These are phyloP conservation scores for Botryotinia globosa DNA, from an alignment of 2,329 filamentous ascomycete species.

Conservation along the genomic window DNA sequence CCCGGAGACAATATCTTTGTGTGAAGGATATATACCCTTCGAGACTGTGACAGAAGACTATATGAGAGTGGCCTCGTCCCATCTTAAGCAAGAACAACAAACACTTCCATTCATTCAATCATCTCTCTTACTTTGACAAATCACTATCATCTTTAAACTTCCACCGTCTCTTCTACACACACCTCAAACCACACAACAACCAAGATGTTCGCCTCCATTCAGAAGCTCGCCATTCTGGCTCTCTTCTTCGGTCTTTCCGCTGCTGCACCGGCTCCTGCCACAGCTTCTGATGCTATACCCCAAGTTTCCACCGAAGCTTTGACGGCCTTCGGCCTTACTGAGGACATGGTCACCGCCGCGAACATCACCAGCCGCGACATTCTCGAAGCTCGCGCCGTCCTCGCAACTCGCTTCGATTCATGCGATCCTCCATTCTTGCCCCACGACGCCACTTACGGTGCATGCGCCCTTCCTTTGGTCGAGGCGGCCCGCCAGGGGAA, in stretches of 20 bases:
- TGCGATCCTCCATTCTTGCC: not conserved
- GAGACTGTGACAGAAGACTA: not conserved
- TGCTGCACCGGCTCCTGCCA: not conserved
- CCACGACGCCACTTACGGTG: not conserved
- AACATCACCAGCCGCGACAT: not conserved
- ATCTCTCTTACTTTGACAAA: not conserved
- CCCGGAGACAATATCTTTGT: not conserved
- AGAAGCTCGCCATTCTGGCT: not conserved
- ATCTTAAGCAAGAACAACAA: not conserved
- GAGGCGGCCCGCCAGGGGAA: not conserved
- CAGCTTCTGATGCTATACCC: not conserved
- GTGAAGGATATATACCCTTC: not conserved
- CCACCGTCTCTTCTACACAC: not conserved
- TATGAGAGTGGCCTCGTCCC: not conserved
- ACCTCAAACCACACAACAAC: not conserved
- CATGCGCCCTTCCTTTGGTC: not conserved
- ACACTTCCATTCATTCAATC: not conserved
- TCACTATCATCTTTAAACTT: not conserved
- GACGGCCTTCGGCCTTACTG: not conserved
- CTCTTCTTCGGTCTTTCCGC: not conserved
- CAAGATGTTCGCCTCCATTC: not conserved
- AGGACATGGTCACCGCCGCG: not conserved
- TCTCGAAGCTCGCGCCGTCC: not conserved
- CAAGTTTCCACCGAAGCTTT: not conserved
- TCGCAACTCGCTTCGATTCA: not conserved